phyloP scores from a whole-genome alignment of 2,329 filamentous ascomycete genomes.

The Penicillium hesseltinei region DNA sequence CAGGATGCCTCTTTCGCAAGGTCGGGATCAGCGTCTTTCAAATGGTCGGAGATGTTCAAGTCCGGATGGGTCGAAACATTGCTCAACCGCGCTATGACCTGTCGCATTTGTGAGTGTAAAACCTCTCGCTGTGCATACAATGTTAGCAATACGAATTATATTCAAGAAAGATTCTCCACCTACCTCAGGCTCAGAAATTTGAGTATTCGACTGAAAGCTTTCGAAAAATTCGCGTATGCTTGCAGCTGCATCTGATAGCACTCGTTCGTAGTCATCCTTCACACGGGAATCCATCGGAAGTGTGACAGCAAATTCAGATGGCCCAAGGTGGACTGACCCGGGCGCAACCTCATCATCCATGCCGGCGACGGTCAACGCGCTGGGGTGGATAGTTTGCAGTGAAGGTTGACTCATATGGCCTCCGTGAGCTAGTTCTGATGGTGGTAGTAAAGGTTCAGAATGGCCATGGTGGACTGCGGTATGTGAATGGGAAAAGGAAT shows the following conservation, averaged over 20 bases:
- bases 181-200: constrained; percentile 27
- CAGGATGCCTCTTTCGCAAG: constrained; percentile 42
- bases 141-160: constrained; percentile 14
- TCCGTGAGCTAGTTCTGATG: constrained; percentile 27
- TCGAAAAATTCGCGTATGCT: constrained; percentile 32
- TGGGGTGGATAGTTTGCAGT: constrained; percentile 40
- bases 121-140: constrained; percentile 21
- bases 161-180: constrained; percentile 1
- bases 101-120: constrained; percentile 33
- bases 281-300: constrained; percentile 46
- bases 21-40: constrained; percentile 35
- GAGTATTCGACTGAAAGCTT: constrained; percentile 14
- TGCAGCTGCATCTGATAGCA: constrained; percentile 30
- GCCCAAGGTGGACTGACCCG: constrained; percentile 38
- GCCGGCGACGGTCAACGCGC: constrained; percentile 32
- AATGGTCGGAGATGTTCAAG: constrained; percentile 42
- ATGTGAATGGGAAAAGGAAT: constrained; percentile 24
- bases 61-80: constrained; percentile 47
- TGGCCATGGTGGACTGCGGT: constrained; percentile 22
- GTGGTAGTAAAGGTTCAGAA: constrained; percentile 28
- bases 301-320: constrained; percentile 42
- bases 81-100: constrained; percentile 39
- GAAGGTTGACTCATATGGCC: constrained; percentile 14
- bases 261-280: constrained; percentile 43
- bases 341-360: constrained; percentile 28